Evolutionary conservation across 345 rosid genomes (phyloP), one percentile per base, ranked within the genome.

Genomic region (Kandelia obovata): DNA sequence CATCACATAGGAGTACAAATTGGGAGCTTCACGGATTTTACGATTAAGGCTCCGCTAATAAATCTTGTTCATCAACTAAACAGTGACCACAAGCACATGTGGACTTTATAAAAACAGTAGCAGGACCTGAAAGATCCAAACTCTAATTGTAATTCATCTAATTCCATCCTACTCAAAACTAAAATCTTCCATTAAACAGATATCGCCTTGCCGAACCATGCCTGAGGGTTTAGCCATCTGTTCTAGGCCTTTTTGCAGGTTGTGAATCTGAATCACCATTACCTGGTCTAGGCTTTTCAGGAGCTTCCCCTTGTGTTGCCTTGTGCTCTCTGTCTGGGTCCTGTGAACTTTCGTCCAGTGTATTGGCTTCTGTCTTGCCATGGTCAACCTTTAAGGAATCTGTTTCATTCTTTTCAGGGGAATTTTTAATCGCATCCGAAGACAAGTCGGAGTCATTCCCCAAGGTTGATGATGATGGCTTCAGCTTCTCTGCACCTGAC

Each of bases 201-300:
- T 28, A 57, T 66, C 60, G 66, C 61, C 30, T 65, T 46, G 47
- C 70, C 64, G 26, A 59, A 53, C 61, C 23, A 57, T 62, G 76
- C 61, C 61, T 9, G 63, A 26, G 62, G 37, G 70, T 34, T 79
- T 82, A 82, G 64, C 77, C 75, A 64, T 81, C 72, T 5, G 59
- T 76, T 88, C 87, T 85, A 46, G 73, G 77, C 58, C 89, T 92
- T 82, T 92, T 88, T 62, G 86, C 37, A 56, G 74, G 67, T 49
- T 70, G 88, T 11, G 74, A 77, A 68, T 68, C 76, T 64, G 79
- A 69, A 64, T 73, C 75, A 0, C 49, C 5, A 63, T 57, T 49
- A 61, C 71, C 75, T 62, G 71, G 71, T 66, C 75, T 70, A 15
- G 77, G 64, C 66, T 52, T 71, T 67, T 61, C 78, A 2, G 69